A percentile compares a stretch with the other conserved stretches of the same genome.
These are phyloP conservation scores for Datura wrightii DNA, from an alignment of 257 asterid species.

Conservation along the genomic window DNA sequence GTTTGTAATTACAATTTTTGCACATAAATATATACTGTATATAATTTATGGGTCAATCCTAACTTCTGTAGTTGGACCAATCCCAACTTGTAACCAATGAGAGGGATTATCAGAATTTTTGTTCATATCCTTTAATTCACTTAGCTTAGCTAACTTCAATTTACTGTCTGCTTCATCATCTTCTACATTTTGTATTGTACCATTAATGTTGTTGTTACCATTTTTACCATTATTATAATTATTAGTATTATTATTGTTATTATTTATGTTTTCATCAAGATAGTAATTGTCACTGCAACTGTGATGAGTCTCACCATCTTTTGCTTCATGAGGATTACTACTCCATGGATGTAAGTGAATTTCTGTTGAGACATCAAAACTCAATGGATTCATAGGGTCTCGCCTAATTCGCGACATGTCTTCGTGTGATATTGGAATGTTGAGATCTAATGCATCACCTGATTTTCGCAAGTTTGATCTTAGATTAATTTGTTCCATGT, in stretches of 20 bases:
- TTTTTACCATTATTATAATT: not conserved
- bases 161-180: constrained; percentile 87
- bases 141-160: constrained; percentile 65
- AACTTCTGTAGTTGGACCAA: constrained; percentile 63
- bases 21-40: not conserved
- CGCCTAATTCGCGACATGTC: constrained; percentile 50
- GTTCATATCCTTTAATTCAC: constrained; percentile 55
- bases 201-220: not conserved
- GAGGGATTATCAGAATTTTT: constrained; percentile 56
- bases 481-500: constrained; percentile 26
- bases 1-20: constrained; percentile 15
- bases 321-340: not conserved
- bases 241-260: not conserved
- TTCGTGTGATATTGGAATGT: constrained; percentile 72
- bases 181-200: not conserved
- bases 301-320: not conserved
- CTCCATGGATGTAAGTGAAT: constrained; percentile 54
- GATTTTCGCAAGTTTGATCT: constrained; percentile 34
- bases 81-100: constrained; percentile 88
- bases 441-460: constrained; percentile 61
- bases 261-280: constrained; percentile 18
- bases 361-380: constrained; percentile 77
- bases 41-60: constrained; percentile 39
- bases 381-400: constrained; percentile 62
- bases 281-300: constrained; percentile 31